Evolutionary conservation across 345 rosid species (phyloP).

Genomic region (Combretum micranthum): DNA sequence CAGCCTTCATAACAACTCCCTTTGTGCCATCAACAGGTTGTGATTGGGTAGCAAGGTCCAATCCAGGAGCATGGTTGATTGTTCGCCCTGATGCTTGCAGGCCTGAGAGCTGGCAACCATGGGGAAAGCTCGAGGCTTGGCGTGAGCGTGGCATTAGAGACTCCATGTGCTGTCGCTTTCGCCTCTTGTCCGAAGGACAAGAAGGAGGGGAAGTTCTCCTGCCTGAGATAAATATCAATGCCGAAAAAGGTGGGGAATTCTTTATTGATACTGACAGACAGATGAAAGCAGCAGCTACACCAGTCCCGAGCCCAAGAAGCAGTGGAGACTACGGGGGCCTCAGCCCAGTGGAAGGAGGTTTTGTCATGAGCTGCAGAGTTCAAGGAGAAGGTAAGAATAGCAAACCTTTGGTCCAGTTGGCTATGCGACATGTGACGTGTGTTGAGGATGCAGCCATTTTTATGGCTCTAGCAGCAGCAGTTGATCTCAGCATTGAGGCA

Average conservation of each 20-base stretch:
- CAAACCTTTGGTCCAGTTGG: constrained; percentile 77
- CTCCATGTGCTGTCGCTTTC: constrained; percentile 78
- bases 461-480: constrained; percentile 94
- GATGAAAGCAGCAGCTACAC: constrained; percentile 52
- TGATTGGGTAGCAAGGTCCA: constrained; percentile 97
- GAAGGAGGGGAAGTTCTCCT: constrained; percentile 73
- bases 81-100: constrained; percentile 74
- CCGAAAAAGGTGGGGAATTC: constrained; percentile 92
- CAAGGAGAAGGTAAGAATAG: constrained; percentile 90
- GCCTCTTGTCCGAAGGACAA: constrained; percentile 67
- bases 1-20: constrained; percentile 96
- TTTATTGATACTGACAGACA: constrained; percentile 78
- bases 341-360: constrained; percentile 54
- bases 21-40: constrained; percentile 93
- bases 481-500: constrained; percentile 89
- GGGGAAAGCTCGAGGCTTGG: constrained; percentile 98
- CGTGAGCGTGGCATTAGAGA: constrained; percentile 92
- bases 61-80: constrained; percentile 95
- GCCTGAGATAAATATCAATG: constrained; percentile 74
- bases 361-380: constrained; percentile 88
- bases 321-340: constrained; percentile 80
- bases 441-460: constrained; percentile 96
- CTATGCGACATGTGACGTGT: constrained; percentile 83
- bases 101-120: constrained; percentile 93
- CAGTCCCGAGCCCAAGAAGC: constrained; percentile 85